These are phyloP conservation scores for Ascoidea asiatica DNA, from an alignment of 805 yeast species.

Conservation along the genomic window DNA sequence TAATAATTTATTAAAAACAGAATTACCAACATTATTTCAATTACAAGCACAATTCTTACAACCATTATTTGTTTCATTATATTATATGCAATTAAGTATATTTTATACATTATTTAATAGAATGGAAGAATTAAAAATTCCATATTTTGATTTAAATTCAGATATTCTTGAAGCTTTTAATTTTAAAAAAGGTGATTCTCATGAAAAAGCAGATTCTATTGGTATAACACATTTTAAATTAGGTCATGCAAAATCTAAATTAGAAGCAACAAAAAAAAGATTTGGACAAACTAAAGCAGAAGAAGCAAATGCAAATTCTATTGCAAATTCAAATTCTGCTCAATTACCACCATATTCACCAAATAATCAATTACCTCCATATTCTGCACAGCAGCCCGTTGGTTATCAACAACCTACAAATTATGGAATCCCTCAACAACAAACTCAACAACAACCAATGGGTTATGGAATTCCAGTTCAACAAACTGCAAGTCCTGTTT, in stretches of 20 bases:
- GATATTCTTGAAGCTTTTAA: conserved; percentile 75
- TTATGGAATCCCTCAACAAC: no score
- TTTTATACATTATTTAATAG: conserved; percentile 83
- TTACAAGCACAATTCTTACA: conserved; percentile 86
- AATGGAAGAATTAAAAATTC: conserved; percentile 94
- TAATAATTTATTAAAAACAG: conserved; percentile 86
- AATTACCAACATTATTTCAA: conserved; percentile 75
- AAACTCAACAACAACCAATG: conserved; percentile 11
- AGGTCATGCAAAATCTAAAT: conserved; percentile 74
- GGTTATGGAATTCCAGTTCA: conserved; percentile 10
- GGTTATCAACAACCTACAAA: conserved; percentile 2
- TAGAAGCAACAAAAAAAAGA: conserved; percentile 72
- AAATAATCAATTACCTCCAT: not conserved
- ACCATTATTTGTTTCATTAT: conserved; percentile 87
- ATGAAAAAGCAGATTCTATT: conserved; percentile 78
- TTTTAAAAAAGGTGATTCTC: conserved; percentile 79
- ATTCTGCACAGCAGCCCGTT: conserved; percentile 13
- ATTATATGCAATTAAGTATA: conserved; percentile 95
- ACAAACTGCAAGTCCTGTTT: conserved; percentile 14
- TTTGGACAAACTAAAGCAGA: conserved; percentile 29
- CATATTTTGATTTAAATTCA: conserved; percentile 77
- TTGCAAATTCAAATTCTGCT: not conserved
- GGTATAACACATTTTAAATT: conserved; percentile 84
- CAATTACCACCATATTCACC: not conserved
- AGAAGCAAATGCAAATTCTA: not conserved